These are phyloP conservation scores for Moringa oleifera DNA, from an alignment of 345 rosid species.

Conservation along the genomic window DNA sequence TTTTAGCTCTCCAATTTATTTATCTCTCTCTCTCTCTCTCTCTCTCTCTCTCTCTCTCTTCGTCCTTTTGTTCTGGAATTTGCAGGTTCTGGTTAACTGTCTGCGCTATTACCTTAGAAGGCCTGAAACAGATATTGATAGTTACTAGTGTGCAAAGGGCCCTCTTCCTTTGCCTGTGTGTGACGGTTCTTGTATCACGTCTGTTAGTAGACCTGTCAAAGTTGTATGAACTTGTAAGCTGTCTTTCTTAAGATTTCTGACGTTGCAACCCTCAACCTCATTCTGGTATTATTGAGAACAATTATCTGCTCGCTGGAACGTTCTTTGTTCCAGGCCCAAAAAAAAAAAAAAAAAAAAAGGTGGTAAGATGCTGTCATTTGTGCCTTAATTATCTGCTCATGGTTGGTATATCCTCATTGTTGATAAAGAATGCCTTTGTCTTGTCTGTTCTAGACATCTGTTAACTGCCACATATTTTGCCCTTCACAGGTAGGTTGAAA, in stretches of 20 bases:
- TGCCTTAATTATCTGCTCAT: too few species aligned
- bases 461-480: too few species aligned
- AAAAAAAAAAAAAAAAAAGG: not conserved
- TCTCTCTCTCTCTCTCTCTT: not conserved
- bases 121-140: conserved; percentile 88
- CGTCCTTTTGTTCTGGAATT: not conserved
- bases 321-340: too few species aligned
- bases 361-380: too few species aligned
- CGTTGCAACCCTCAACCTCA: not conserved
- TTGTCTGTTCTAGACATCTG: too few species aligned
- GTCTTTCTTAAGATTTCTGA: not conserved
- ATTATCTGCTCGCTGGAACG: not conserved
- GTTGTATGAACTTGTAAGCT: not conserved
- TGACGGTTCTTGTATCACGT: conserved; percentile 8
- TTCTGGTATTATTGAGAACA: conserved; percentile 6
- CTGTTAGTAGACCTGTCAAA: not conserved
- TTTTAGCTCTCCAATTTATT: not conserved
- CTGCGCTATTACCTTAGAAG: conserved; percentile 86
- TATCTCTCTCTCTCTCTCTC: not conserved
- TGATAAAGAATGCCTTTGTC: too few species aligned
- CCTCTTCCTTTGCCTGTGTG: conserved; percentile 11
- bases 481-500: too few species aligned
- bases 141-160: conserved; percentile 38
- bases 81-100: conserved; percentile 72
- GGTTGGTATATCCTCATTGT: too few species aligned